A percentile compares a stretch with the other conserved stretches of the same genome.
Conservation (phyloP, 768 basidiomycete genomes). For the Tubosaeta sp. region DNA sequence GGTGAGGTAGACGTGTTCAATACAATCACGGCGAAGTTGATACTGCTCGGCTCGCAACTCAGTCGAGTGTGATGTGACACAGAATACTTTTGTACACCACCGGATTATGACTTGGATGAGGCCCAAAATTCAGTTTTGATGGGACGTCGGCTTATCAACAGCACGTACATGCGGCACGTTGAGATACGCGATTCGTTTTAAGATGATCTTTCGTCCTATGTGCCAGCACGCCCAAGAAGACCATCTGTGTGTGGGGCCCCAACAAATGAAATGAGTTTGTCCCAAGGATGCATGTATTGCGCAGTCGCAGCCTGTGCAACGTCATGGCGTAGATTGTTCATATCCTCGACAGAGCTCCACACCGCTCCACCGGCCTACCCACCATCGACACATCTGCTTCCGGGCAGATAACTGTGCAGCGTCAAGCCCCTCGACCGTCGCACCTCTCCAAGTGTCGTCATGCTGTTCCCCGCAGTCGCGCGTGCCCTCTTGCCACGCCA, state of each 20-base stretch:
- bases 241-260: too few relatives aligned
- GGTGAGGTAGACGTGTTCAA: not conserved
- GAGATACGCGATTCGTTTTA: too few relatives aligned
- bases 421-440: conserved; percentile 46
- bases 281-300: too few relatives aligned
- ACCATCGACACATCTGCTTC: conserved; percentile 59
- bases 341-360: not conserved
- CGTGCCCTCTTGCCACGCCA: conserved; percentile 45
- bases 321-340: not conserved
- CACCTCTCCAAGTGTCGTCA: conserved; percentile 43
- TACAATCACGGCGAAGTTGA: not conserved
- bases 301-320: too few relatives aligned
- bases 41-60: too few relatives aligned
- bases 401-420: conserved; percentile 43
- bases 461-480: not conserved
- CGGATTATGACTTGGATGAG: too few relatives aligned
- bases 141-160: not conserved
- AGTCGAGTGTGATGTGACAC: too few relatives aligned
- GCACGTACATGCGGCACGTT: not conserved
- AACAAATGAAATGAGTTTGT: not conserved
- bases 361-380: conserved; percentile 52
- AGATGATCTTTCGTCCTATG: too few relatives aligned
- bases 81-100: too few relatives aligned
- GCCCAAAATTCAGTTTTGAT: not conserved
- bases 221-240: too few relatives aligned